phyloP scores from a whole-genome alignment of 169 alveolate species.

The Theileria sp. region DNA sequence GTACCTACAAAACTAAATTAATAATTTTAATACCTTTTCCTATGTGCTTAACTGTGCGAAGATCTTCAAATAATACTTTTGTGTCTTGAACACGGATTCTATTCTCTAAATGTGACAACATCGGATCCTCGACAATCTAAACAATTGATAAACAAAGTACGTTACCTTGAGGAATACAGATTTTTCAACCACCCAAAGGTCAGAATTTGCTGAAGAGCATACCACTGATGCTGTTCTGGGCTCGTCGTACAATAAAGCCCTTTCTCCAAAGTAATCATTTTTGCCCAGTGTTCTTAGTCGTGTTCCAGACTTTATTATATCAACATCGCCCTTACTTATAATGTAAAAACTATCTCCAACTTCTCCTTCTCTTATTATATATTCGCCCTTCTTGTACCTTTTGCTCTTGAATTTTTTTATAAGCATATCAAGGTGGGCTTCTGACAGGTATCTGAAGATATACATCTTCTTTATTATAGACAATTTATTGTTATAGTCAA shows the following conservation, averaged over 20 bases:
- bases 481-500: conserved; percentile 81
- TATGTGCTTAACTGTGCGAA: conserved; percentile 73
- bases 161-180: conserved; percentile 79
- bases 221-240: conserved; percentile 90
- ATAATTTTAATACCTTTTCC: conserved; percentile 79
- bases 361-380: conserved; percentile 88
- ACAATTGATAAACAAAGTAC: not conserved
- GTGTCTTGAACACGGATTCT: conserved; percentile 89
- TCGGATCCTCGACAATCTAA: conserved; percentile 79
- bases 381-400: conserved; percentile 83
- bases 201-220: conserved; percentile 68
- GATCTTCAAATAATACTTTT: conserved; percentile 82
- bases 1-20: conserved; percentile 67
- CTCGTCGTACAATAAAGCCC: conserved; percentile 90
- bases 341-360: conserved; percentile 88
- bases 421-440: conserved; percentile 77
- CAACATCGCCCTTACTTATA: conserved; percentile 90
- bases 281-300: conserved; percentile 84
- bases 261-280: conserved; percentile 93
- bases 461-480: conserved; percentile 79
- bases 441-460: conserved; percentile 82
- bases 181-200: conserved; percentile 86
- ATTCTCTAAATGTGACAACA: conserved; percentile 85
- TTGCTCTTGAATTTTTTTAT: conserved; percentile 81
- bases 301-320: conserved; percentile 77